Evolutionary conservation across 2,329 filamentous ascomycete genomes (phyloP), one percentile per base, ranked within the genome.

Genomic region (Penicillium psychrosexuale): DNA sequence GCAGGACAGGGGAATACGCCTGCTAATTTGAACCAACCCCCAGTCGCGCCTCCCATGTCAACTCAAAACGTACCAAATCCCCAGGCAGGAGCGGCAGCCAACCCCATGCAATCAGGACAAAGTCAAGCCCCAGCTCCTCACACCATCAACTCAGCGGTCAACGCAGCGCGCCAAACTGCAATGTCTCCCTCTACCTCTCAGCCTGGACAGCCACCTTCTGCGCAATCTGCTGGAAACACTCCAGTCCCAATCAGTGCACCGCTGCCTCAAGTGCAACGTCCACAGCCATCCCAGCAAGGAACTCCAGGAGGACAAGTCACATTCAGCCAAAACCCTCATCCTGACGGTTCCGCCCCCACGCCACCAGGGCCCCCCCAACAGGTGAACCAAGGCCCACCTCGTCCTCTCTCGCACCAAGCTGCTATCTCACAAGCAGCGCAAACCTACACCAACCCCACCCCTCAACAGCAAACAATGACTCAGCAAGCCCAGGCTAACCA

Each of bases 131-230:
- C 74, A 42, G 73, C 73, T 24, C 69, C 77, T 4, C 76, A 80
- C 57, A 78, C 77, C 1, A 77, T 80, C 39, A 79, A 75, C 56
- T 78, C 77, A 48, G 78, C 78, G 8, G 73, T 80, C 22, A 76
- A 72, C 58, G 75, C 76, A 28, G 75, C 75, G 17, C 69, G 75
- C 40, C 74, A 76, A 54, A 72, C 70, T 31, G 69, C 68, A 15
- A 71, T 71, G 66, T 74, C 72, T 19, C 71, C 73, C 27, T 65
- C 70, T 13, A 67, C 66, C 27, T 66, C 69, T 15, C 71, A 73
- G 40, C 61, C 64, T 31, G 69, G 67, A 8, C 72, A 73, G 46
- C 56, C 65, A 27, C 62, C 69, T 22, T 51, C 64, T n/a, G 47
- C 64, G n/a, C 66, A 69, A 46, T 67, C 66, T n/a, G 57, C 66